Evolutionary conservation across 169 alveolate species (phyloP).

Genomic region (Sarcocystis neurona): DNA sequence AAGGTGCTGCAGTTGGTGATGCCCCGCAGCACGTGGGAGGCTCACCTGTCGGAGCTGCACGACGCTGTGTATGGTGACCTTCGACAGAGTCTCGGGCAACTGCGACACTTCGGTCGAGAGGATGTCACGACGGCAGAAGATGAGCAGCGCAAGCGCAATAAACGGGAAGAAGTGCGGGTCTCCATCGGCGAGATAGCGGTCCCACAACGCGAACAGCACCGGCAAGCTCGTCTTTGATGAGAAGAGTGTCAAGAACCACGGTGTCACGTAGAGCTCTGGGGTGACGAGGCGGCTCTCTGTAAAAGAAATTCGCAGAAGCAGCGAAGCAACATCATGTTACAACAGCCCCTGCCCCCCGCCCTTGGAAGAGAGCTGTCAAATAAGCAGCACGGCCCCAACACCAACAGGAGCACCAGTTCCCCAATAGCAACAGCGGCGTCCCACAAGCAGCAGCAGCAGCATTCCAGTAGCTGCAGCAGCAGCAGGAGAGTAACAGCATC

Average conservation of each 20-base stretch:
- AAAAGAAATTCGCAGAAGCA: not conserved
- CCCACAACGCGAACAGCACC: constrained; percentile 69
- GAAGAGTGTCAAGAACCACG: constrained; percentile 77
- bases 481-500: too few species aligned
- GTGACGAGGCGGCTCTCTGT: constrained; percentile 70
- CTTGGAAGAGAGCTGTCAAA: too few species aligned
- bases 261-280: constrained; percentile 78
- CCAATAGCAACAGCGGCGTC: too few species aligned
- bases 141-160: constrained; percentile 72
- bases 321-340: too few species aligned
- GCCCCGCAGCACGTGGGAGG: not conserved
- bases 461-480: too few species aligned
- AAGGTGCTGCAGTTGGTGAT: too few species aligned
- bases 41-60: constrained; percentile 36
- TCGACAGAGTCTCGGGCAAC: constrained; percentile 65
- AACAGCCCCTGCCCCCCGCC: too few species aligned
- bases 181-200: constrained; percentile 66
- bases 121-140: constrained; percentile 59
- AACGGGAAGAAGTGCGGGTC: constrained; percentile 72
- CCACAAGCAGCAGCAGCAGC: too few species aligned
- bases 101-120: constrained; percentile 56
- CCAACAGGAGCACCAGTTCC: too few species aligned
- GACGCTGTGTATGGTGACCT: constrained; percentile 42
- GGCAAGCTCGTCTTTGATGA: constrained; percentile 72
- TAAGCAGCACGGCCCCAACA: too few species aligned